phyloP scores from a whole-genome alignment of 345 rosid genomes.

The Hypericum perforatum region DNA sequence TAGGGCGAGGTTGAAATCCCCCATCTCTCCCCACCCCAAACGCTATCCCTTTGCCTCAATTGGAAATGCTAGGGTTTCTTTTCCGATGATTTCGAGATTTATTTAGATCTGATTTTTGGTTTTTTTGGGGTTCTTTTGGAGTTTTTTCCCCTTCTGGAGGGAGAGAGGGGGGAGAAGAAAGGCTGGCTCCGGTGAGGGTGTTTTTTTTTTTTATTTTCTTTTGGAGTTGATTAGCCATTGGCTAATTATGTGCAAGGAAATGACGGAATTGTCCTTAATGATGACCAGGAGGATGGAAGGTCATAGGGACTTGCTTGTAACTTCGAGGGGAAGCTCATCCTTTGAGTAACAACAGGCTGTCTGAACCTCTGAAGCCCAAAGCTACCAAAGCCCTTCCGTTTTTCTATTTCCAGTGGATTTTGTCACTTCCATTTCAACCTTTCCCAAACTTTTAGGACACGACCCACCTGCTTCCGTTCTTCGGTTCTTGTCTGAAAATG shows the following conservation, averaged over 20 bases:
- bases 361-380: too few relatives aligned
- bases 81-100: neutral
- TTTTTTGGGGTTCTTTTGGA: too few relatives aligned
- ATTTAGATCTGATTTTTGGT: neutral
- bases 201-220: neutral
- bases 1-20: slow-evolving; percentile 99
- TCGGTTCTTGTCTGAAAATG: too few relatives aligned
- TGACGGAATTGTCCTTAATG: neutral
- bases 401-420: too few relatives aligned
- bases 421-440: too few relatives aligned
- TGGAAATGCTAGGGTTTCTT: neutral
- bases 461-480: too few relatives aligned
- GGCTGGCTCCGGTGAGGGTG: slow-evolving; percentile 4
- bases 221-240: neutral
- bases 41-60: neutral
- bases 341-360: too few relatives aligned
- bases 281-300: too few relatives aligned
- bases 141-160: neutral
- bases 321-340: too few relatives aligned
- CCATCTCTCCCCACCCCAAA: slow-evolving; percentile 34
- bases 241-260: neutral
- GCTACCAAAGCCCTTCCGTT: too few relatives aligned
- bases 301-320: too few relatives aligned
- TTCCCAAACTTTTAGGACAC: too few relatives aligned
- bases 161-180: neutral